Percentiles rank a stretch among this genome's conserved stretches.
phyloP scores from a whole-genome alignment of 176 grass and related monocot species.

The Hordeum marinum region DNA sequence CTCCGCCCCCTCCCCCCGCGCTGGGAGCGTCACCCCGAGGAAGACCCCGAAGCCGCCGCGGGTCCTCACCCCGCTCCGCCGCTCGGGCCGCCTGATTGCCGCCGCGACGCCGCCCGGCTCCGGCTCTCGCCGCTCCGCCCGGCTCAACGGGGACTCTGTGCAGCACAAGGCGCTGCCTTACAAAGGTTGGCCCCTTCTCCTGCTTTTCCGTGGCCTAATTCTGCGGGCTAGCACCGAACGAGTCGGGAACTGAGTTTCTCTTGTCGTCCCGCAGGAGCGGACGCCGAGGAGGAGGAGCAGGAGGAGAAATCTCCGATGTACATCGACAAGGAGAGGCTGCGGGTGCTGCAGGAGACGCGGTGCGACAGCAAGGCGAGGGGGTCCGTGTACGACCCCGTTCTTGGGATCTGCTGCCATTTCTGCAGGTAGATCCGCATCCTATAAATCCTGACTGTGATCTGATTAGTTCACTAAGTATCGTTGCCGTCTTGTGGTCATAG shows the following conservation, averaged over 20 bases:
- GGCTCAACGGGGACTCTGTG: constrained; percentile 14
- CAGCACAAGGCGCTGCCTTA: constrained; percentile 16
- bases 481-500: constrained; percentile 17
- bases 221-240: not conserved
- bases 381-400: constrained; percentile 63
- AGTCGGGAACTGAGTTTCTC: constrained; percentile 11
- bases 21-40: constrained; percentile 15
- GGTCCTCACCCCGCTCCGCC: constrained; percentile 53
- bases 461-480: not conserved
- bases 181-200: constrained; percentile 14
- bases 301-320: not conserved
- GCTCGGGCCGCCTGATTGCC: constrained; percentile 46
- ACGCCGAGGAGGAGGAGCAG: not conserved
- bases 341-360: constrained; percentile 41
- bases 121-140: constrained; percentile 24
- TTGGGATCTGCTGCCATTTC: constrained; percentile 91
- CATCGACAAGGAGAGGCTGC: constrained; percentile 40
- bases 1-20: constrained; percentile 29
- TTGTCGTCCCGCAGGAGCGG: constrained; percentile 1
- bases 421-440: constrained; percentile 42
- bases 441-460: not conserved
- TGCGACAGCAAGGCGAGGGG: constrained; percentile 70
- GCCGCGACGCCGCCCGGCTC: constrained; percentile 1
- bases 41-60: constrained; percentile 24
- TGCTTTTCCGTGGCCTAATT: not conserved